Conservation (phyloP, 2,329 filamentous ascomycete genomes). For the Trichophyton equinum region DNA sequence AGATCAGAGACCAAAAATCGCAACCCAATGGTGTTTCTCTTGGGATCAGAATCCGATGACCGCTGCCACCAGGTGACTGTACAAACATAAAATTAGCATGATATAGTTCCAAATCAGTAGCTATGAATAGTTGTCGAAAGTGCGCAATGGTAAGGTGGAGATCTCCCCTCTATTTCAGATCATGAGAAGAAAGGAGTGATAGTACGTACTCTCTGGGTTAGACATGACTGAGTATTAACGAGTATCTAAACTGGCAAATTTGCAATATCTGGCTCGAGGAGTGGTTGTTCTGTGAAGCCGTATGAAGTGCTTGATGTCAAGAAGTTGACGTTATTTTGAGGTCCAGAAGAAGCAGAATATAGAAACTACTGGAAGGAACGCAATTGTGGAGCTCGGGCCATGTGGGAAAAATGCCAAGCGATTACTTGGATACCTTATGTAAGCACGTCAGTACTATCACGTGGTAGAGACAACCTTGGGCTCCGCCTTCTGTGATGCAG, state of each 20-base stretch:
- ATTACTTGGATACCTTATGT: background rate
- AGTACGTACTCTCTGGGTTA: background rate
- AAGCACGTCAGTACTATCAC: background rate
- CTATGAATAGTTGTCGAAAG: background rate
- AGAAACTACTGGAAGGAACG: background rate
- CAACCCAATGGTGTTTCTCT: constrained; percentile 91
- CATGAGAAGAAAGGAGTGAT: background rate
- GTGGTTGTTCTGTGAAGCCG: background rate
- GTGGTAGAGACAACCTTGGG: background rate
- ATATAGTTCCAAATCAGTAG: background rate
- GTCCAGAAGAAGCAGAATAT: background rate
- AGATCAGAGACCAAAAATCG: constrained; percentile 85
- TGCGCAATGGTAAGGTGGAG: background rate
- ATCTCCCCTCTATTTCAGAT: background rate
- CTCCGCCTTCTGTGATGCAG: background rate
- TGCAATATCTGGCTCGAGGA: background rate
- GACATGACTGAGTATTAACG: background rate
- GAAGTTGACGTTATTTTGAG: background rate
- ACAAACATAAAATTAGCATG: background rate
- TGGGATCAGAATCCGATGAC: constrained; percentile 63
- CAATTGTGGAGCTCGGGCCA: background rate
- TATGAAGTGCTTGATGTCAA: background rate
- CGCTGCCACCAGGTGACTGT: constrained; percentile 98
- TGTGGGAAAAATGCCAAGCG: background rate
- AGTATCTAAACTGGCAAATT: background rate